Evolutionary conservation across 495 filamentous ascomycete genomes (phyloP), one percentile per base, ranked within the genome.

Genomic region (Penicillium turbatum): DNA sequence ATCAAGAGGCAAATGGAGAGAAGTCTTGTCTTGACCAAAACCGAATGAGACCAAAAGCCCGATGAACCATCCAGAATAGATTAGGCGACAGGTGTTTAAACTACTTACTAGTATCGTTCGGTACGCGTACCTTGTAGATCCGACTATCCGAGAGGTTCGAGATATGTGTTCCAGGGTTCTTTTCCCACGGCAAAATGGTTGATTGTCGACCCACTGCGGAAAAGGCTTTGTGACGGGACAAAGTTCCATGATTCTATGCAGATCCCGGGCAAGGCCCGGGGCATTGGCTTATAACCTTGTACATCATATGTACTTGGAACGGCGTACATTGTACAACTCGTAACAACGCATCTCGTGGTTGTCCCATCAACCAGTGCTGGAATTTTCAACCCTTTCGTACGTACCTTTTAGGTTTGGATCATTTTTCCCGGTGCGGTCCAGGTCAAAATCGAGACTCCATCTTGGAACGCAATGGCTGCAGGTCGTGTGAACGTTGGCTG

Each of bases 321-420:
- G 5, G 24, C 38, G 11, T 4, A 10, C 0, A 16, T 6, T 13
- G 38, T 26, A 26, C n/a, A 13, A 43, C 40, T 15, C 7, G 47
- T 55, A 47, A 52, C 30, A 31, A 30, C 21, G 34, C 26, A 26
- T 36, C 41, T 55, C 39, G 44, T 50, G 44, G 38, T 45, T n/a
- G 29, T 53, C 31, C 48, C 53, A 38, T 60, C 38, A 49, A 62
- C 43, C 47, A 40, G 21, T 44, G n/a, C 13, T 50, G 43, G 55
- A 37, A 59, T 15, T 35, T 30, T 16, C 12, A 9, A 13, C 16
- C 16, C 32, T 1, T 53, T 29, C 12, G 15, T 42, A 16, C 44
- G 19, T 42, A 40, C 35, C 44, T 27, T 30, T 26, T 8, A 21
- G n/a, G 3, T 21, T 21, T 39, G 42, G 43, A 54, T 39, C 21